Evolutionary conservation across 257 asterid species (phyloP).

Genomic region (Fraxinus pennsylvanica): DNA sequence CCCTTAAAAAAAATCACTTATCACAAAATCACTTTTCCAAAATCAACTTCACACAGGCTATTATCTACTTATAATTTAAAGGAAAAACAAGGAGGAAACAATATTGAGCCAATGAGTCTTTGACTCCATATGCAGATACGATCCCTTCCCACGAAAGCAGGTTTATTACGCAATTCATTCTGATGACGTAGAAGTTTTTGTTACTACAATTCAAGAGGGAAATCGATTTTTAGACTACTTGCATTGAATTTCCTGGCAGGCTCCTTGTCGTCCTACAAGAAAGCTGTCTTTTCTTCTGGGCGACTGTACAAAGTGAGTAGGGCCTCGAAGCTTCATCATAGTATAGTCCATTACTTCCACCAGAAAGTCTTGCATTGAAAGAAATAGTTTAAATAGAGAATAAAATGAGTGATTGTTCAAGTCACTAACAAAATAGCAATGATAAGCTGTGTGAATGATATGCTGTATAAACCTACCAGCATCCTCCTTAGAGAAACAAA

Average conservation of each 20-base stretch:
- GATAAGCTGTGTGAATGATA: background rate
- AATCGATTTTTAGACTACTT: too few relatives aligned
- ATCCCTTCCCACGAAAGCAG: background rate
- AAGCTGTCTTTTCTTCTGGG: background rate
- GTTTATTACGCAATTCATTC: background rate
- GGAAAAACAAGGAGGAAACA: too few relatives aligned
- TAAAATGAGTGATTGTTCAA: constrained; percentile 8
- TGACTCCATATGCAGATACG: background rate
- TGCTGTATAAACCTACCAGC: constrained; percentile 26
- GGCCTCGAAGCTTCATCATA: constrained; percentile 40
- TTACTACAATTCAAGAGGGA: background rate
- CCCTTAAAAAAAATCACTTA: too few relatives aligned
- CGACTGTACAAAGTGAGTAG: too few relatives aligned
- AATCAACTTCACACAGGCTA: too few relatives aligned
- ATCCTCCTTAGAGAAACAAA: constrained; percentile 40
- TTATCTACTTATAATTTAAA: too few relatives aligned
- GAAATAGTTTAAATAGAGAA: background rate
- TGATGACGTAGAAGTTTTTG: background rate
- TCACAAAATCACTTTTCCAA: too few relatives aligned
- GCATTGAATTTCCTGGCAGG: too few relatives aligned
- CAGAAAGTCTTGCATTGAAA: constrained; percentile 41
- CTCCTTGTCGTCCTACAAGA: too few relatives aligned
- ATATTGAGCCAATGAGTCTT: too few relatives aligned
- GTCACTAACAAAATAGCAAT: background rate
- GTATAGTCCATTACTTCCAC: constrained; percentile 60